Percentiles rank a stretch among this genome's conserved stretches.
These are phyloP conservation scores for Mycena polygramma DNA, from an alignment of 768 basidiomycete genomes.

Conservation along the genomic window DNA sequence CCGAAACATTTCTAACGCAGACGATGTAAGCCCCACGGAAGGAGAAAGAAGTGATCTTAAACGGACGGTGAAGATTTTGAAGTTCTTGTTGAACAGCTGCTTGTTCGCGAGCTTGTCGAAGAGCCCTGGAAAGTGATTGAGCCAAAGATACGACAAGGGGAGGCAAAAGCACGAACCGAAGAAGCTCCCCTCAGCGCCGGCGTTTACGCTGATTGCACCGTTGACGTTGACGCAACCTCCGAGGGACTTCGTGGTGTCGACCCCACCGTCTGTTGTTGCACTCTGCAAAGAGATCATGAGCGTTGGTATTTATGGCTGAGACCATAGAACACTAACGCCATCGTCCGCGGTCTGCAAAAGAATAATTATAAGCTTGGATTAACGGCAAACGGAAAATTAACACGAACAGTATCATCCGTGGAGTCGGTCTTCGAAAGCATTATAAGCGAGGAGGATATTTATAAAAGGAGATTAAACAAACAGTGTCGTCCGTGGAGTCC, in stretches of 20 bases:
- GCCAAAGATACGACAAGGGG: not conserved
- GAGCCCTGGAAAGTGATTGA: constrained; percentile 23
- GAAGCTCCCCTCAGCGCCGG: constrained; percentile 38
- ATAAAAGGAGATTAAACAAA: no score
- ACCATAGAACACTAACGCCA: no score
- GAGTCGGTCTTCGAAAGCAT: no score
- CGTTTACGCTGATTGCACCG: constrained; percentile 33
- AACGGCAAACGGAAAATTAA: no score
- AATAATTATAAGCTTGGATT: no score
- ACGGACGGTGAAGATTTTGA: constrained; percentile 39
- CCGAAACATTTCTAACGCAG: constrained; percentile 25
- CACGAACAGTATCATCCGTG: no score
- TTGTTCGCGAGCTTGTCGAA: constrained; percentile 28
- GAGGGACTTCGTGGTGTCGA: constrained; percentile 10
- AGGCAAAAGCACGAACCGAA: constrained; percentile 17
- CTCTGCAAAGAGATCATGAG: no score
- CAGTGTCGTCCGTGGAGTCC: no score
- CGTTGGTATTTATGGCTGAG: no score
- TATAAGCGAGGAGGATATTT: no score
- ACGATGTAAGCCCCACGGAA: not conserved
- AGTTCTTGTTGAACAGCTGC: constrained; percentile 38
- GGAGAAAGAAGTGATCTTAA: not conserved
- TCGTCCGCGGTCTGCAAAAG: no score
- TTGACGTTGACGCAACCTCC: constrained; percentile 38
- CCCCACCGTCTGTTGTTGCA: not conserved